Evolutionary conservation across 495 filamentous ascomycete species (phyloP), one percentile per base, ranked within the genome.

Genomic region (Podospora fimiseda): DNA sequence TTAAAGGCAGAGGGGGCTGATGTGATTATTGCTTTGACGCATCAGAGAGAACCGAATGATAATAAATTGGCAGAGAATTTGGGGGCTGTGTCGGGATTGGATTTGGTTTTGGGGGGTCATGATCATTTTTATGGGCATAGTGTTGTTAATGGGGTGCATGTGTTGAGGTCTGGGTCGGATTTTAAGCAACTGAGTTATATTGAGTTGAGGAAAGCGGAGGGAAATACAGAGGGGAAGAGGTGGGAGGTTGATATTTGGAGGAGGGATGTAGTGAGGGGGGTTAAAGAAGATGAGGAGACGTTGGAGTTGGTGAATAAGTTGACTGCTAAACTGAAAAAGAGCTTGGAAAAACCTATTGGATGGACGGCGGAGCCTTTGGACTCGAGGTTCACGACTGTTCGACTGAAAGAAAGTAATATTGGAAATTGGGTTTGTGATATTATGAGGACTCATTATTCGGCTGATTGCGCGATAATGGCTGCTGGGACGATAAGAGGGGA

Each of bases 131-230:
- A 95, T 58, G 75, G 74, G 24, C 89, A 95, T 64, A 74, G 76
- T 40, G 45, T 87, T 46, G 75, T 90, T 58, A 93, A 94, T 54
- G 82, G 83, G 13, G 83, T 79, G 3, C 89, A 96, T 60, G 75
- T 94, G 2, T 74, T 96, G 2, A 80, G 90, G 2, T 92, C 88
- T 0, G 89, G 90, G 0, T 86, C 81, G 18, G 90, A 96, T 64
- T 96, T 95, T 68, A 92, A 89, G 69, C 88, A 96, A 56, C 67
- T 95, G 3, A 90, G 86, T 58, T 95, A 95, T 62, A 77, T 96
- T 51, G 89, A 95, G 63, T 83, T 80, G 1, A 80, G 81, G 27
- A 70, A 75, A 33, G 77, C 80, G 40, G 16, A 55, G 1, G 70
- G 76, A 9, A 67, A 63, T 3, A 63, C 59, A 5, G 27, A 11